Evolutionary conservation across 1,139 yeast species (phyloP).

Genomic region (Taphrina pruni): DNA sequence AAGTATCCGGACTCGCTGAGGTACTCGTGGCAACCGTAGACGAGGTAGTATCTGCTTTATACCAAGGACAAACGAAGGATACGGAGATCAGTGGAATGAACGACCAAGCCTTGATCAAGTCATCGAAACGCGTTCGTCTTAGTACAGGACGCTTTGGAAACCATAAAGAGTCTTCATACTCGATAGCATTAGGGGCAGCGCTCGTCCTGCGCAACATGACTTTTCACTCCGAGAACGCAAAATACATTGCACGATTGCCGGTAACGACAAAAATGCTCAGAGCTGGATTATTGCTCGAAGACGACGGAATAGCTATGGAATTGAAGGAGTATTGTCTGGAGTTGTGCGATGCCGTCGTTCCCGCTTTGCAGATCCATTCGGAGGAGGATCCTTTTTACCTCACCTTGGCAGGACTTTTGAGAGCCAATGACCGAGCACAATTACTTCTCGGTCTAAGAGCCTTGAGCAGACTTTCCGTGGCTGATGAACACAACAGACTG

Average conservation of each 20-base stretch:
- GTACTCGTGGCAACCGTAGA: conserved; percentile 57
- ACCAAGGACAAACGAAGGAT: background rate
- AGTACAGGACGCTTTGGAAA: conserved; percentile 1
- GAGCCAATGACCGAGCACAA: conserved; percentile 52
- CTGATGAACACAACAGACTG: conserved; percentile 51
- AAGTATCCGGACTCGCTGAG: conserved; percentile 59
- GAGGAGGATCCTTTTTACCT: conserved; percentile 56
- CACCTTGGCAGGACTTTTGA: conserved; percentile 44
- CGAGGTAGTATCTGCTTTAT: background rate
- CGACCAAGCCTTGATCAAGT: background rate
- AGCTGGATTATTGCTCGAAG: conserved; percentile 57
- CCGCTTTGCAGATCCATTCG: conserved; percentile 76
- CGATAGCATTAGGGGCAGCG: conserved; percentile 65
- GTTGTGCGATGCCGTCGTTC: conserved; percentile 80
- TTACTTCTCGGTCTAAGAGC: conserved; percentile 54
- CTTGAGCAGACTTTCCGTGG: conserved; percentile 53
- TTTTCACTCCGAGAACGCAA: conserved; percentile 84
- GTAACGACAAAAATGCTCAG: conserved; percentile 54
- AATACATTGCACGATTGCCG: conserved; percentile 66
- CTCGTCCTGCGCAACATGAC: conserved; percentile 77
- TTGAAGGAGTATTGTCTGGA: conserved; percentile 74
- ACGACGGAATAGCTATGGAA: conserved; percentile 60
- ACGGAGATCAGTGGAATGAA: background rate
- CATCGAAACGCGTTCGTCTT: background rate
- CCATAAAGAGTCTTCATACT: conserved; percentile 47